phyloP scores from a whole-genome alignment of 1,139 yeast species.

The Spencermartinsiella ligniputridi region DNA sequence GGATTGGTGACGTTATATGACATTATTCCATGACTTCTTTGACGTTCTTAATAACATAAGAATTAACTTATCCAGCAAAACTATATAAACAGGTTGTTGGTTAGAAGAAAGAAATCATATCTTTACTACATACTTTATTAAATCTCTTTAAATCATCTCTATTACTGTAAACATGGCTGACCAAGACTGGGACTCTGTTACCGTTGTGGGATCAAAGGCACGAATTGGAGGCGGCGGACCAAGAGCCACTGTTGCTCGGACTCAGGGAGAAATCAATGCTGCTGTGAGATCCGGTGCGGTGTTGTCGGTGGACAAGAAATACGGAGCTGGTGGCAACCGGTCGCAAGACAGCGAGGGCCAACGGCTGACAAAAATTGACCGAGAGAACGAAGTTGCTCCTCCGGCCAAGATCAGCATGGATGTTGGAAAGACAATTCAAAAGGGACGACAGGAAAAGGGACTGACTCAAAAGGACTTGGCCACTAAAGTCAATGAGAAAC shows the following conservation, averaged over 20 bases:
- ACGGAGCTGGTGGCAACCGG: constrained; percentile 62
- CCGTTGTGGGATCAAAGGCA: constrained; percentile 83
- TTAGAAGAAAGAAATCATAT: too few species aligned
- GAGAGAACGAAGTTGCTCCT: constrained; percentile 89
- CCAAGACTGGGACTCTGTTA: constrained; percentile 85
- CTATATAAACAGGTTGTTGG: too few species aligned
- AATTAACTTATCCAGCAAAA: too few species aligned
- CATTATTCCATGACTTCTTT: too few species aligned
- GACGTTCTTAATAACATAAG: too few species aligned
- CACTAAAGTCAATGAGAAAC: constrained; percentile 91
- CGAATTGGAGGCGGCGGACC: constrained; percentile 89
- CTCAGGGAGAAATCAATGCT: constrained; percentile 75
- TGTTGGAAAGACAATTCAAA: constrained; percentile 84
- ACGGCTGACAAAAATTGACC: constrained; percentile 86
- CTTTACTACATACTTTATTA: too few species aligned
- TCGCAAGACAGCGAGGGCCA: constrained; percentile 84
- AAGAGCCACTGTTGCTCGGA: constrained; percentile 76
- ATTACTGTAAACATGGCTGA: constrained; percentile 23
- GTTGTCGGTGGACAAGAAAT: constrained; percentile 89
- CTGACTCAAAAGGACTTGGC: constrained; percentile 95
- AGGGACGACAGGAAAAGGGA: constrained; percentile 85
- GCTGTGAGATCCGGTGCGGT: constrained; percentile 92
- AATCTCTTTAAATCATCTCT: too few species aligned
- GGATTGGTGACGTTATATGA: too few species aligned
- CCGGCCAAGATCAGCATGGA: constrained; percentile 79